These are phyloP conservation scores for Claviceps spartinae DNA, from an alignment of 2,329 filamentous ascomycete genomes.

Conservation along the genomic window DNA sequence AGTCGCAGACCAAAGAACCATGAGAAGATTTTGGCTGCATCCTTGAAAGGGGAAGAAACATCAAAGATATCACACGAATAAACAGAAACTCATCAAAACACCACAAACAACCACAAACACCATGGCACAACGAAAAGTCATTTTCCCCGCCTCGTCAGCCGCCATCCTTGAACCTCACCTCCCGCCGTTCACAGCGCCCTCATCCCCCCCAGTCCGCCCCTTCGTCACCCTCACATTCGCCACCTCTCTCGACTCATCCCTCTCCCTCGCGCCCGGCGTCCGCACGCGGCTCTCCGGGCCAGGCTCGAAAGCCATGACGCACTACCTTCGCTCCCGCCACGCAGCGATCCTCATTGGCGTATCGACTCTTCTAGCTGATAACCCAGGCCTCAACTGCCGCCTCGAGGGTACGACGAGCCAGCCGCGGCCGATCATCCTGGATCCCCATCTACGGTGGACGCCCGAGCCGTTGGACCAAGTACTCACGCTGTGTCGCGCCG, in stretches of 20 bases:
- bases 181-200: slow-evolving; percentile 10
- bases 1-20: too few relatives aligned
- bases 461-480: slow-evolving; percentile 48
- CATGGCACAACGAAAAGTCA: slow-evolving; percentile 20
- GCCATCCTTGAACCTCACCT: slow-evolving; percentile 21
- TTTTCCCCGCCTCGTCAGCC: slow-evolving; percentile 18
- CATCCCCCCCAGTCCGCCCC: slow-evolving; percentile 13
- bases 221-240: slow-evolving; percentile 80
- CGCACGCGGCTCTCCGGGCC: slow-evolving; percentile 74
- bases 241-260: slow-evolving; percentile 70
- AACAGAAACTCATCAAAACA: neutral
- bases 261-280: slow-evolving; percentile 64
- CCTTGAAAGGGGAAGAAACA: neutral
- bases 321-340: slow-evolving; percentile 72
- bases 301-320: slow-evolving; percentile 81
- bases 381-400: slow-evolving; percentile 76
- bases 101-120: neutral
- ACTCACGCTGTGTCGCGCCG: slow-evolving; percentile 46
- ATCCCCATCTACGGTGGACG: slow-evolving; percentile 64
- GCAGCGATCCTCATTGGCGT: slow-evolving; percentile 77
- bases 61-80: neutral
- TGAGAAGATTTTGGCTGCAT: too few relatives aligned
- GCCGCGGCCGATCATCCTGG: slow-evolving; percentile 70
- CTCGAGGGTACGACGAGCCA: slow-evolving; percentile 50
- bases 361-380: slow-evolving; percentile 70